phyloP scores from a whole-genome alignment of 768 basidiomycete genomes.

The Gloeostereum incarnatum region DNA sequence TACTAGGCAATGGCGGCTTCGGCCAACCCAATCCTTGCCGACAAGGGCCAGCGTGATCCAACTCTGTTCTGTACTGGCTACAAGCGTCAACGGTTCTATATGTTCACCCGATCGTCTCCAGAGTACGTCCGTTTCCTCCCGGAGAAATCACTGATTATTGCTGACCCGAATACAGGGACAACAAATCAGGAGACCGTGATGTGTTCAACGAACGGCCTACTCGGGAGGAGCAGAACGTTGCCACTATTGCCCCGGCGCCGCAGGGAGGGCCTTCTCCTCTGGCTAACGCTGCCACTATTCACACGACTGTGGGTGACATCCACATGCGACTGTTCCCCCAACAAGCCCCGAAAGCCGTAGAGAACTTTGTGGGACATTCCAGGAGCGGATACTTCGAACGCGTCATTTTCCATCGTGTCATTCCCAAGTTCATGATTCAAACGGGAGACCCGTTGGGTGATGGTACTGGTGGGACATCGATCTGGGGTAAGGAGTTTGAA shows the following conservation, averaged over 20 bases:
- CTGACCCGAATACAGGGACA: conserved; percentile 43
- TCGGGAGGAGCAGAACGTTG: conserved; percentile 88
- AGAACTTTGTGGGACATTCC: conserved; percentile 93
- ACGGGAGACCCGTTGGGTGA: conserved; percentile 94
- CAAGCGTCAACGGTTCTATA: conserved; percentile 88
- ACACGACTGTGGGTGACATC: conserved; percentile 94
- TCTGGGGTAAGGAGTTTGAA: conserved; percentile 87
- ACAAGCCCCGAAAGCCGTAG: conserved; percentile 90
- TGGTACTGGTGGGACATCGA: conserved; percentile 85
- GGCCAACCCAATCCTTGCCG: conserved; percentile 87
- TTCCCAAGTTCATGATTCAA: conserved; percentile 98
- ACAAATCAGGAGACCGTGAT: conserved; percentile 83
- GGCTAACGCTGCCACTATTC: conserved; percentile 79
- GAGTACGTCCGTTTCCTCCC: conserved; percentile 47
- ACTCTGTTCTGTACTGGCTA: conserved; percentile 90
- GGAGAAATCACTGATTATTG: background rate
- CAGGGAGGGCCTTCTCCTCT: conserved; percentile 57
- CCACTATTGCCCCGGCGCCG: conserved; percentile 44
- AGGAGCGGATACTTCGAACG: conserved; percentile 87
- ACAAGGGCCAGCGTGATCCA: conserved; percentile 78
- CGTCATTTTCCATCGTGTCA: conserved; percentile 94
- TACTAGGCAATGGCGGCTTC: conserved; percentile 88
- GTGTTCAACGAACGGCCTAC: conserved; percentile 98
- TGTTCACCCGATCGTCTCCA: conserved; percentile 87
- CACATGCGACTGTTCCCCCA: conserved; percentile 84